phyloP scores from a whole-genome alignment of 2,329 filamentous ascomycete genomes.

The Phialophora tarda region DNA sequence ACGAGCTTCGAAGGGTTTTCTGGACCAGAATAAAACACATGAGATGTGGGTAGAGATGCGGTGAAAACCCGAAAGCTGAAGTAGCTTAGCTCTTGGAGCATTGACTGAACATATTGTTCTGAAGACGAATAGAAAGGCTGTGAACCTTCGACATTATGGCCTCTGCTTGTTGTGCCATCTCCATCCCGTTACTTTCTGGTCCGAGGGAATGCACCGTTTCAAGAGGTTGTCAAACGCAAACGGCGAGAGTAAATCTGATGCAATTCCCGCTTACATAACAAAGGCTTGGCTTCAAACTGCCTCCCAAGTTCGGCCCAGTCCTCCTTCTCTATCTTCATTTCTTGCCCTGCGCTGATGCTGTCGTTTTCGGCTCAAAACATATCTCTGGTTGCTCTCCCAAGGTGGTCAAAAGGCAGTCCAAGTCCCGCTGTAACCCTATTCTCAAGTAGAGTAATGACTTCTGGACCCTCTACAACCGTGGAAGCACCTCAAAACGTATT shows the following conservation, averaged over 20 bases:
- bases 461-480: background rate
- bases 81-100: background rate
- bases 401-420: background rate
- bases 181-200: too few species aligned
- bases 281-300: background rate
- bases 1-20: conserved; percentile 12
- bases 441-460: background rate
- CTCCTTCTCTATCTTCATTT: background rate
- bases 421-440: background rate
- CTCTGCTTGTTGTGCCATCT: background rate
- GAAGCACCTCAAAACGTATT: background rate
- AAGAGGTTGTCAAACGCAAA: too few species aligned
- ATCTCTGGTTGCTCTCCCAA: background rate
- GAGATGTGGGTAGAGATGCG: background rate
- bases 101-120: conserved; percentile 5
- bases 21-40: conserved; percentile 9
- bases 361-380: background rate
- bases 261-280: background rate
- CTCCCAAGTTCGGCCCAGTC: background rate
- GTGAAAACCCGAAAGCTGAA: background rate
- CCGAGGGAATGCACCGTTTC: too few species aligned
- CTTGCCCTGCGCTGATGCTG: background rate
- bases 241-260: too few species aligned
- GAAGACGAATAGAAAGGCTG: background rate
- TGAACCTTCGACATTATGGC: background rate